Percentiles rank a stretch among this genome's conserved stretches.
Conservation (phyloP, 2,329 filamentous ascomycete species). For the Ophioceras dolichostomum region DNA sequence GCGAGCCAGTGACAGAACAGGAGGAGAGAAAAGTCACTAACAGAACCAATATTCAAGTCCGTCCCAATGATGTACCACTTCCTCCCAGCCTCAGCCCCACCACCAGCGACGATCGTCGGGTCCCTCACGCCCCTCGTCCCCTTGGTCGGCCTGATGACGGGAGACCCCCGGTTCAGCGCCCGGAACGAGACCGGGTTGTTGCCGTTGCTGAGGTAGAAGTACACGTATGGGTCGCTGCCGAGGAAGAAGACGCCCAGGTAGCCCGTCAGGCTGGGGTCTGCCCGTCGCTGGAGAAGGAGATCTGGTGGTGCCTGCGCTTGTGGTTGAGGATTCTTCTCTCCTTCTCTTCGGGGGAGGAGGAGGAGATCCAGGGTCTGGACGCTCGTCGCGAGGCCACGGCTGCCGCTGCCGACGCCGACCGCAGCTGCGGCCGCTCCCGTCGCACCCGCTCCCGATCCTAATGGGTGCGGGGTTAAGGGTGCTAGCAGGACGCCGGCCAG, state of each 20-base stretch:
- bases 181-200: conserved; percentile 35
- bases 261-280: conserved; percentile 28
- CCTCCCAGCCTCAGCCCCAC: conserved; percentile 29
- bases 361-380: too few species aligned
- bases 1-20: too few species aligned
- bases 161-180: conserved; percentile 32
- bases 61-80: conserved; percentile 46
- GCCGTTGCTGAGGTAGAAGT: conserved; percentile 39
- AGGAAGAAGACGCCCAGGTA: conserved; percentile 44
- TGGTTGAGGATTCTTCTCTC: too few species aligned
- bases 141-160: conserved; percentile 34
- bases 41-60: conserved; percentile 37
- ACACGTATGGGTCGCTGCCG: conserved; percentile 37
- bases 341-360: too few species aligned
- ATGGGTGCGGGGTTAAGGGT: too few species aligned
- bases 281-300: conserved; percentile 1
- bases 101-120: conserved; percentile 33
- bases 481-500: too few species aligned
- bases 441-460: too few species aligned
- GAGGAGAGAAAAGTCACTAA: too few species aligned
- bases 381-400: too few species aligned
- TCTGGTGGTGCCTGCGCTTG: too few species aligned
- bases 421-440: too few species aligned
- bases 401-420: too few species aligned
- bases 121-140: conserved; percentile 41